Conservation (phyloP, 495 filamentous ascomycete species). For the Lasiosphaeria hispida region DNA sequence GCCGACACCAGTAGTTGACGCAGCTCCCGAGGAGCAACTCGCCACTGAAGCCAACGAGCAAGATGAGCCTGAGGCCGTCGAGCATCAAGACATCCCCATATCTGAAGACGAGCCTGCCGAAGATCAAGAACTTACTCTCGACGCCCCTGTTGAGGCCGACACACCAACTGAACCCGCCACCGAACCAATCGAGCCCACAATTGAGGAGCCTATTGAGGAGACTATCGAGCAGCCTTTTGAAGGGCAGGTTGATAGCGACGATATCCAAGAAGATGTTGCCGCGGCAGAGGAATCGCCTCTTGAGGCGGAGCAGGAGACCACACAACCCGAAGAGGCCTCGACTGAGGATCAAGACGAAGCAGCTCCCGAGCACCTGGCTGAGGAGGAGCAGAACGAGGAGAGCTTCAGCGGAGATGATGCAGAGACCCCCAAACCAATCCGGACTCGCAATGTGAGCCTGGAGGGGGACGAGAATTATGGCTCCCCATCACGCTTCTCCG, state of each 20-base stretch:
- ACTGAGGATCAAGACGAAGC: background rate
- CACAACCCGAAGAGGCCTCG: background rate
- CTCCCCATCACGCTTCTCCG: background rate
- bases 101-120: background rate
- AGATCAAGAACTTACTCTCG: too few species aligned
- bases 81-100: background rate
- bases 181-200: background rate
- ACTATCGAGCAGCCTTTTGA: too few species aligned
- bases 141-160: background rate
- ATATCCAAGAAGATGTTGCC: background rate
- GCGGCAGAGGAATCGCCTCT: background rate
- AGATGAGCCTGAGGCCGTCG: background rate
- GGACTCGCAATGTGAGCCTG: slow-evolving; percentile 11
- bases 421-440: background rate
- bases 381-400: slow-evolving; percentile 1
- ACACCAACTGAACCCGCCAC: background rate
- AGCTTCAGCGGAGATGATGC: background rate
- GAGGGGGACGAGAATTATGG: background rate
- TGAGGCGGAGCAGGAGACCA: background rate
- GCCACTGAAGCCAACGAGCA: background rate
- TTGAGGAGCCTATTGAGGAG: background rate
- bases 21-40: background rate
- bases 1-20: background rate
- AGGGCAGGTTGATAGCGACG: background rate
- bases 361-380: background rate